A percentile compares a stretch with the other conserved stretches of the same genome.
Conservation (phyloP, 2,329 filamentous ascomycete species). For the Colletotrichum sp. region DNA sequence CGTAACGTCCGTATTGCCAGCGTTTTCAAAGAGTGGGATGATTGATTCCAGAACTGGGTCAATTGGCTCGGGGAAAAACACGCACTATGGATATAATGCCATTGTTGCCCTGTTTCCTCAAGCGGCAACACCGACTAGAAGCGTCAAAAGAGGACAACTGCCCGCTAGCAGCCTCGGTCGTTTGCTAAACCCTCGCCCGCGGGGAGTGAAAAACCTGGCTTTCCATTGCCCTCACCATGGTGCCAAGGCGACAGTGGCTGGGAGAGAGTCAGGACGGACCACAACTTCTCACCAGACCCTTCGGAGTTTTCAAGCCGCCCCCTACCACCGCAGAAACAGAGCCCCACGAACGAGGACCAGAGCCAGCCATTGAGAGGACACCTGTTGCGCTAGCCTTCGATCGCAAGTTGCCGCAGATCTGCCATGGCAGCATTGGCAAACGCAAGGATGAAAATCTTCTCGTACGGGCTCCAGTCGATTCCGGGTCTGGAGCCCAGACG, state of each 20-base stretch:
- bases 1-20: not conserved
- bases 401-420: slow-evolving; percentile 20
- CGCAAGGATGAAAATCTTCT: slow-evolving; percentile 21
- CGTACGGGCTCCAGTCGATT: slow-evolving; percentile 14
- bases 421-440: slow-evolving; percentile 15
- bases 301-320: slow-evolving; percentile 21
- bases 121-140: slow-evolving; percentile 9
- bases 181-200: not conserved
- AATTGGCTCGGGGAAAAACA: not conserved
- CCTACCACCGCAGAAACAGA: slow-evolving; percentile 12
- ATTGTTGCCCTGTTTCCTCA: slow-evolving; percentile 8
- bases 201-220: slow-evolving; percentile 6
- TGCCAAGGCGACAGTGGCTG: slow-evolving; percentile 16
- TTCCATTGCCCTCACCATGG: not conserved
- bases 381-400: slow-evolving; percentile 12
- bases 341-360: slow-evolving; percentile 9
- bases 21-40: slow-evolving; percentile 4
- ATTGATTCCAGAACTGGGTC: slow-evolving; percentile 1
- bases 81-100: not conserved
- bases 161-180: slow-evolving; percentile 13
- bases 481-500: not conserved
- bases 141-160: not conserved
- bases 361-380: slow-evolving; percentile 4
- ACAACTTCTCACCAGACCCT: slow-evolving; percentile 17
- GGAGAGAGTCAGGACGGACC: slow-evolving; percentile 7